Evolutionary conservation across 352 stramenopile species (phyloP).

Genomic region (Globisporangium nodosum): DNA sequence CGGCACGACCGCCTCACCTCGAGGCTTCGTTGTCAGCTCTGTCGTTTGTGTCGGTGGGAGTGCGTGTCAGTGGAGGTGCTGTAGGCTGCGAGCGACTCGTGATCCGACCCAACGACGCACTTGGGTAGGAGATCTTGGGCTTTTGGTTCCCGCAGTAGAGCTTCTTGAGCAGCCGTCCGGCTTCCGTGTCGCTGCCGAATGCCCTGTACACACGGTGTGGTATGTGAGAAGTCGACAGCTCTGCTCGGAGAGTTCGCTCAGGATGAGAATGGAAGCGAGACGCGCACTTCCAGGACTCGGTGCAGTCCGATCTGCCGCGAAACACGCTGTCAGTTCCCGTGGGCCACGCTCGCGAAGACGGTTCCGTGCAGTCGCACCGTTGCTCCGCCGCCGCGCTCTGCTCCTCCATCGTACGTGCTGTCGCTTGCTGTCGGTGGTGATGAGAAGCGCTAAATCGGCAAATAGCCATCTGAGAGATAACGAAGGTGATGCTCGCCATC

Average conservation of each 20-base stretch:
- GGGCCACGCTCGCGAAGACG: too few relatives aligned
- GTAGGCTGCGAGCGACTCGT: too few relatives aligned
- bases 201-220: constrained; percentile 20
- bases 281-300: constrained; percentile 14
- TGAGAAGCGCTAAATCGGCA: too few relatives aligned
- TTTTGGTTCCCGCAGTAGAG: constrained; percentile 66
- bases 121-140: constrained; percentile 65
- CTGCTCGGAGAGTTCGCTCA: neutral
- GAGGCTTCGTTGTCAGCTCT: constrained; percentile 52
- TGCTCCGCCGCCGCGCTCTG: neutral
- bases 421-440: too few relatives aligned
- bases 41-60: neutral
- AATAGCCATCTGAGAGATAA: too few relatives aligned
- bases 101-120: constrained; percentile 21
- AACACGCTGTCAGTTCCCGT: neutral
- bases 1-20: constrained; percentile 22
- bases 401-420: neutral
- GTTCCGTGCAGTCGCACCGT: neutral
- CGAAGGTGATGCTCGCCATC: too few relatives aligned
- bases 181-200: constrained; percentile 73
- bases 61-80: neutral
- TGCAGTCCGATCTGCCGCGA: constrained; percentile 2
- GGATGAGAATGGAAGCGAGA: neutral
- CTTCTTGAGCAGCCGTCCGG: constrained; percentile 65
- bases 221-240: too few relatives aligned